Evolutionary conservation across 495 filamentous ascomycete species (phyloP), one percentile per base, ranked within the genome.

Genomic region (Tuber brumale): DNA sequence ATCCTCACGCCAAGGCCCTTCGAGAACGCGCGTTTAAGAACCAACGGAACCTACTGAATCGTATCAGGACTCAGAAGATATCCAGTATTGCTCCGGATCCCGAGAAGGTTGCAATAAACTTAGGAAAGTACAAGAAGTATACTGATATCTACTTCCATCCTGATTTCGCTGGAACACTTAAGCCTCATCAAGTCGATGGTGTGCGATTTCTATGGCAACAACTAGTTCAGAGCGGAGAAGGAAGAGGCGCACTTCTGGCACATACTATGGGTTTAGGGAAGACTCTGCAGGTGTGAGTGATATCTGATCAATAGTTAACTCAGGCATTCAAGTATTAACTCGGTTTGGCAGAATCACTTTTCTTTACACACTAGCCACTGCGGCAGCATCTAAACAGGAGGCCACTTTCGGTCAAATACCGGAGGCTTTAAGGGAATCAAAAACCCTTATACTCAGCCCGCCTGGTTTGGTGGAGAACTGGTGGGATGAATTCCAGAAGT

Each of bases 231-330:
- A 82, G 81, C 5, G 80, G 87, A 16, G 84, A 85, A 37, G 85
- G 85, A 39, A 89, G 92, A 82, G 94, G 94, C 9, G 96, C 93
- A 80, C 85, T 97, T 4, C 87, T 98, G 43, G 93, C 94, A 3
- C 94, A 97, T 82, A 93, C 93, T 1, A 97, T 97, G 95, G 94
- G 94, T 3, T 84, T 98, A 23, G 94, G 94, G 21, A 98, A 98
- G 84, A 97, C 95, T 0, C 92, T 97, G 89, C 95, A 97, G 81
- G 86, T 91, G 86, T 88, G 84, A 85, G 88, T 89, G 39, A n/a
- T 31, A 61, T 37, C 61, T 10, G n/a, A 35, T 44, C 57, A 61
- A 61, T 18, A 31, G 18, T 16, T 4, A 66, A 31, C 57, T 66
- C 14, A 35, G 31, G 12, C 14, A 66, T 66, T 35, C 14, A 35